Evolutionary conservation across 2,329 filamentous ascomycete genomes (phyloP), one percentile per base, ranked within the genome.

Genomic region (Trichoderma asperellum): DNA sequence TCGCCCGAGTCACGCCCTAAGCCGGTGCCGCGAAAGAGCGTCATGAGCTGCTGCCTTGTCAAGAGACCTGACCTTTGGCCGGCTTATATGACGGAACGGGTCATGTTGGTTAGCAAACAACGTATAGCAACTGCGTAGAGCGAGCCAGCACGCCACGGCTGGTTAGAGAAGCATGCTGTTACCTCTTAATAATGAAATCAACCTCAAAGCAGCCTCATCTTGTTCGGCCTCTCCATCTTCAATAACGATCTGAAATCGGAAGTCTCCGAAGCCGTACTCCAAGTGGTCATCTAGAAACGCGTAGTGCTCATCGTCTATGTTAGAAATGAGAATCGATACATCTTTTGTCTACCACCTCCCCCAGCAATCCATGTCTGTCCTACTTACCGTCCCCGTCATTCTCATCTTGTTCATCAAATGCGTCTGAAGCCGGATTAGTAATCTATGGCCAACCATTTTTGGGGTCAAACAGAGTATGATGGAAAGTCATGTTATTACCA

Each of bases 21-120:
- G 29, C 83, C 77, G 5, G 76, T 78, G 65, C 80, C 78, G 24
- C 78, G 79, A 35, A 85, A 76, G 34, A 82, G 75, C 58, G 80
- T 77, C 56, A 83, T 66, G 1, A 85, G 73, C 67, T 84, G 81
- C 29, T 74, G 75, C 60, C 73, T 73, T 0, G 77, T 81, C 52
- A 83, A 73, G 5, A 79, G 69, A 8, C 77, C 75, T 47, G 74
- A 73, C 16, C 69, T 63, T 34, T 68, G 65, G 27, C 69, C 66
- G 29, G 66, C 69, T 70, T 11, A 21, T 8, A 6, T 7, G 34
- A 52, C 16, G 4, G 14, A 16, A 24, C 8, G 4, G 4, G n/a
- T 8, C 35, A 57, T 43, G 35, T 64, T 35, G 47, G 18, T 6
- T 1, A 5, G 21, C 24, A 55, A 18, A 12, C n/a, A 37, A 4